Evolutionary conservation across 1,139 yeast genomes (phyloP), one percentile per base, ranked within the genome.

Genomic region (Hanseniaspora gamundiae): DNA sequence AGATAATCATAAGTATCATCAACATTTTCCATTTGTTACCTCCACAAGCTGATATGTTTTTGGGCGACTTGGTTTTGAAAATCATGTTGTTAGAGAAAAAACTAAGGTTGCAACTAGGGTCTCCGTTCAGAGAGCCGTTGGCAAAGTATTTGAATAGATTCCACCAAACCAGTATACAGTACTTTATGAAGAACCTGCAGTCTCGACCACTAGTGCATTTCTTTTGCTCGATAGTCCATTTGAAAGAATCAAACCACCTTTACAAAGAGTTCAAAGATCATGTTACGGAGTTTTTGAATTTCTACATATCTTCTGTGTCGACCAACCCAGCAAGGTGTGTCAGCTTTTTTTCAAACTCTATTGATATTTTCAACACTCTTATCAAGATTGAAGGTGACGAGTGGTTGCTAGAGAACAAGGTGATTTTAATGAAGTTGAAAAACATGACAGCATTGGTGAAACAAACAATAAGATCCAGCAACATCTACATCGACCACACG

Each of bases 11-110:
- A 55, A 95, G 95, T 0, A 86, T 93, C 45, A 70, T 93, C 55
- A 87, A 91, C 52, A 85, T 93, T 42, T 93, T 91, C 68, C 95
- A 93, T 58, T 69, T 87, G 51, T 66, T 93, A 27, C 98, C 99
- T 0, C 79, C 95, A 0, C 84, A 86, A 49, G 98, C 98, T 0
- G 84, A 78, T 59, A 81, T 91, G 22, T 93, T 87, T 55, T 78
- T 93, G 78, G 91, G 85, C 47, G 95, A 87, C 52, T 71, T 93
- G 42, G 74, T 91, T 56, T 73, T 73, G 43, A 80, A 91, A 2
- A 71, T 91, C 47, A 76, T 83, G 51, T 78, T 76, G 48, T 67
- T 91, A 54, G 99, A 93, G 61, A 80, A 80, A 2, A 80, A 80
- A 50, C 67, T 93, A 52, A 82, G 95, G 49, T 80, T 96, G 38